phyloP scores from a whole-genome alignment of 2,329 filamentous ascomycete species.

The Fusarium solani-melongenae region DNA sequence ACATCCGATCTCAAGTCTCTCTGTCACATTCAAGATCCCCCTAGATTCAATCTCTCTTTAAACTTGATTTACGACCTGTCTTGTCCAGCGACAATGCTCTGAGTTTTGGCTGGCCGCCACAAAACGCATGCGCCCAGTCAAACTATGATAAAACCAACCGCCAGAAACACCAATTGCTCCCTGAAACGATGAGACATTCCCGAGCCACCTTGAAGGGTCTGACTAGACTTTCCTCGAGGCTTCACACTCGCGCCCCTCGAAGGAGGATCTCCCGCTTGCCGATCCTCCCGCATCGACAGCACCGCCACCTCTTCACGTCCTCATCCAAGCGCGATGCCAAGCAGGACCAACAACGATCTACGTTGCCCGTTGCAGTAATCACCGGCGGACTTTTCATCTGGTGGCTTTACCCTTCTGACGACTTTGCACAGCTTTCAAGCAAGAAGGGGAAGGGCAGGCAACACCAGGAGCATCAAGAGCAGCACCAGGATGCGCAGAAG shows the following conservation, averaged over 20 bases:
- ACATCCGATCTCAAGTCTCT: slow-evolving; percentile 2
- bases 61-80: neutral
- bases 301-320: slow-evolving; percentile 33
- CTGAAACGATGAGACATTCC: slow-evolving; percentile 36
- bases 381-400: slow-evolving; percentile 54
- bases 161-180: slow-evolving; percentile 17
- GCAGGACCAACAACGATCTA: slow-evolving; percentile 37
- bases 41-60: slow-evolving; percentile 10
- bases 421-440: slow-evolving; percentile 52
- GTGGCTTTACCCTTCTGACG: slow-evolving; percentile 57
- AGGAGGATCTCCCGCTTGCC: slow-evolving; percentile 23
- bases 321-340: slow-evolving; percentile 29
- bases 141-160: slow-evolving; percentile 11
- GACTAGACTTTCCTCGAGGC: slow-evolving; percentile 29
- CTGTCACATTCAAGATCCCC: neutral
- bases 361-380: slow-evolving; percentile 48
- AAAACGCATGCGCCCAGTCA: slow-evolving; percentile 31
- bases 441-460: slow-evolving; percentile 17
- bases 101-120: slow-evolving; percentile 19
- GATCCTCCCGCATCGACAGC: slow-evolving; percentile 23
- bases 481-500: slow-evolving; percentile 21
- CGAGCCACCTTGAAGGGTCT: slow-evolving; percentile 38
- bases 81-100: slow-evolving; percentile 18
- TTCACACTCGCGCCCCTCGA: slow-evolving; percentile 25
- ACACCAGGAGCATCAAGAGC: slow-evolving; percentile 14